phyloP scores from a whole-genome alignment of 306 rosid genomes.

The Sicyos edulis region DNA sequence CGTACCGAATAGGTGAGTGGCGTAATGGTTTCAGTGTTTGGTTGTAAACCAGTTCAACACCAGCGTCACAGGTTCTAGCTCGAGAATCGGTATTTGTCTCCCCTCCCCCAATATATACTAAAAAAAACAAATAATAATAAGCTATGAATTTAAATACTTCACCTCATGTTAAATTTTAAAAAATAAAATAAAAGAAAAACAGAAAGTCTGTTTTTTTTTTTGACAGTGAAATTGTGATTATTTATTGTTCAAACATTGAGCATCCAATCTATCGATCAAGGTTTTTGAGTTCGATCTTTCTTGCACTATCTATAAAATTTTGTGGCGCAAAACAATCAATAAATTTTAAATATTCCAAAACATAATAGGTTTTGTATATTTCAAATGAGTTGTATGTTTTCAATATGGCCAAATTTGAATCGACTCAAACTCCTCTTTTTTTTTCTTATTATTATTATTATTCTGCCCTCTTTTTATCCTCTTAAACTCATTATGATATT shows the following conservation, averaged over 20 bases:
- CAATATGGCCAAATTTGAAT: neutral
- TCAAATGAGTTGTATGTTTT: neutral
- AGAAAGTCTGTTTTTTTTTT: too few species aligned
- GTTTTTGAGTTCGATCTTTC: slow-evolving; percentile 11
- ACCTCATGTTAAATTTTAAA: too few species aligned
- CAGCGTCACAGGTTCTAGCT: too few species aligned
- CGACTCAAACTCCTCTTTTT: neutral
- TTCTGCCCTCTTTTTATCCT: neutral
- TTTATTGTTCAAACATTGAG: neutral
- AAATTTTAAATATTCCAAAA: neutral
- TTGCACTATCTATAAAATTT: neutral
- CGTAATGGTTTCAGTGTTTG: too few species aligned
- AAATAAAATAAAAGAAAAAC: too few species aligned
- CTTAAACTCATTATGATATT: neutral
- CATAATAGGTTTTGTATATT: neutral
- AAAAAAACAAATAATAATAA: too few species aligned
- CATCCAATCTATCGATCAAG: neutral
- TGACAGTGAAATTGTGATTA: neutral
- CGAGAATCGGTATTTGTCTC: too few species aligned
- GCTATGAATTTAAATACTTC: too few species aligned
- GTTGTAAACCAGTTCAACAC: too few species aligned
- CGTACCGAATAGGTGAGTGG: too few species aligned
- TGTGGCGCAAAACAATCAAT: slow-evolving; percentile 1
- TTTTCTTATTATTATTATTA: neutral
- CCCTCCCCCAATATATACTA: too few species aligned